Percentiles rank a stretch among this genome's conserved stretches.
Conservation (phyloP, 225 moss, liverwort and hornwort genomes). For the Straminergon stramineum region DNA sequence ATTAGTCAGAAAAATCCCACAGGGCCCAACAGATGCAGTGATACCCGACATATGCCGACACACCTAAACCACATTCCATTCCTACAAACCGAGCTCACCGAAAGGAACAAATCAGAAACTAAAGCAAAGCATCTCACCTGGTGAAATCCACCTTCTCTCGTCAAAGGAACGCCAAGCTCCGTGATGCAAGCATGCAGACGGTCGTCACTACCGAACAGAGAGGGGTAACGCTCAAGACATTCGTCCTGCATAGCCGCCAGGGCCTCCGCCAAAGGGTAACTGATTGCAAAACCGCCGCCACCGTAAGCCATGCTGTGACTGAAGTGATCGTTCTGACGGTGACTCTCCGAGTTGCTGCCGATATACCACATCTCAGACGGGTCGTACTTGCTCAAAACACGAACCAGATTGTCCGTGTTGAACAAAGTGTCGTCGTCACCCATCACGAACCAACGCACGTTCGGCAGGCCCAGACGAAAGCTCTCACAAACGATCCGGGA, state of each 20-base stretch:
- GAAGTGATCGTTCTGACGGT: slow-evolving; percentile 68
- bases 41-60: background rate
- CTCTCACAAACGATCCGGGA: slow-evolving; percentile 77
- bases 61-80: background rate
- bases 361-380: slow-evolving; percentile 90
- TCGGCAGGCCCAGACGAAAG: slow-evolving; percentile 50
- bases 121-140: slow-evolving; percentile 32
- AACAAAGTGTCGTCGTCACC: slow-evolving; percentile 95
- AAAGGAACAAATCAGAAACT: background rate
- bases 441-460: slow-evolving; percentile 97
- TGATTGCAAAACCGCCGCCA: slow-evolving; percentile 94
- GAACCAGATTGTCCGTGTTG: slow-evolving; percentile 82
- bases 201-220: slow-evolving; percentile 86
- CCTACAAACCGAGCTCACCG: background rate
- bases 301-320: slow-evolving; percentile 86
- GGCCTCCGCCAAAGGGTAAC: slow-evolving; percentile 72
- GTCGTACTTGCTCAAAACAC: slow-evolving; percentile 79
- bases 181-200: slow-evolving; percentile 85
- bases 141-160: slow-evolving; percentile 76
- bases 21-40: background rate
- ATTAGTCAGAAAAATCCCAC: background rate
- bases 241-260: slow-evolving; percentile 66
- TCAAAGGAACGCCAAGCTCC: slow-evolving; percentile 85
- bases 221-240: slow-evolving; percentile 74
- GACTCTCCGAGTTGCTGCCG: slow-evolving; percentile 86